Base-by-base conservation (phyloP, 768 basidiomycete species). In the Tylopilus balloui region DNA sequence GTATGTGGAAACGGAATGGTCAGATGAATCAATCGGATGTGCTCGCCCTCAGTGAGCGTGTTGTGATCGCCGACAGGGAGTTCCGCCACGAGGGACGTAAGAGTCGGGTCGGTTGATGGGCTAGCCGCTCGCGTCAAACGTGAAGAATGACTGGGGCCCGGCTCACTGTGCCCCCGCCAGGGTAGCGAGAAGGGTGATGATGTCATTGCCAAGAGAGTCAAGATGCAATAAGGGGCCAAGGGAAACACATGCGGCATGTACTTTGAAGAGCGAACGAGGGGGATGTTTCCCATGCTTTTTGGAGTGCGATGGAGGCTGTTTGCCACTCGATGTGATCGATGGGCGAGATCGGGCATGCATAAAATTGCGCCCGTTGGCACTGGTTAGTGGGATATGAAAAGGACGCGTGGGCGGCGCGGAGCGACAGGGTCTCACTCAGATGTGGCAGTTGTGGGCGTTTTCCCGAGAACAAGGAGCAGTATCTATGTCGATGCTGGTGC, bases 51-150 rank as follows among this genome's bases (percentile, higher is more conserved):
- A 27, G 51, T 24, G 35, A 31, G 52, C 47, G 43, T 55, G 56
- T 56, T 48, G 45, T 61, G 59, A 61, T 62, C 60, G 42, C 50
- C 50, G 56, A 42, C 47, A 51, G 46, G 34, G 52, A 21, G 41
- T 36, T 45, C 24, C n/a, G 25, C 25, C 46, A 24, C 12, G 45
- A 50, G 42, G 48, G 39, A 58, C 34, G 59, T 45, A 51, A 58
- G 49, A 38, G 36, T 48, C 29, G 46, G 38, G 36, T 45, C 31
- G 29, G 28, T 25, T 9, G n/a, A 24, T 24, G 50, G 34, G 47
- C 49, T 48, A 43, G 50, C 28, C 35, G 27, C 12, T 45, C 19
- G 48, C 45, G 35, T 50, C 35, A 31, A 35, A 40, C 10, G 32
- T 40, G 31, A 25, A 50, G 42, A 50, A 21, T 0, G 17, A 39